phyloP scores from a whole-genome alignment of 2,329 filamentous ascomycete genomes.

The Exophiala sp. region DNA sequence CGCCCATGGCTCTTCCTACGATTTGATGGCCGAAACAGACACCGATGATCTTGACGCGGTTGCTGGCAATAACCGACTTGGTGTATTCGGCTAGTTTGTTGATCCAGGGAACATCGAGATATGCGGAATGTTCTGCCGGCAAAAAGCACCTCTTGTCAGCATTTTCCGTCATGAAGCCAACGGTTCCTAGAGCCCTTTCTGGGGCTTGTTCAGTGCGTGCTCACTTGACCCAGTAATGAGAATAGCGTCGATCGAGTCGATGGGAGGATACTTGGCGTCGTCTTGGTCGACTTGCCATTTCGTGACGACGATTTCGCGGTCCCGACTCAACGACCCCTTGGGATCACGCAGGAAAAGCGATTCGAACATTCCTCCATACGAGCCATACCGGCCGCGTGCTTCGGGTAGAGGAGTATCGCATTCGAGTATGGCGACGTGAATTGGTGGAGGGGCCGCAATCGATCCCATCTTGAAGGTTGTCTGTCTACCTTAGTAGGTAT shows the following conservation, averaged over 20 bases:
- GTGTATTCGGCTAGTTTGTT: constrained; percentile 65
- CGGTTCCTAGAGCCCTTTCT: no score
- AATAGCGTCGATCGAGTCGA: constrained; percentile 71
- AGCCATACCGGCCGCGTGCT: constrained; percentile 55
- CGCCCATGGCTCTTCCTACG: constrained; percentile 63
- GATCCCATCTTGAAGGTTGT: no score
- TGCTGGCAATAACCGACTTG: constrained; percentile 52
- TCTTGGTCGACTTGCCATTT: constrained; percentile 65
- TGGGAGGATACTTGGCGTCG: constrained; percentile 61
- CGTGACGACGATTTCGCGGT: constrained; percentile 51
- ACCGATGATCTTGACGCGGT: constrained; percentile 62
- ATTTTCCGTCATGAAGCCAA: background rate
- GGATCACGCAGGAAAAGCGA: constrained; percentile 53
- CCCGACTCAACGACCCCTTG: no score
- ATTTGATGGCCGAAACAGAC: constrained; percentile 88
- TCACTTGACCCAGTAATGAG: constrained; percentile 66
- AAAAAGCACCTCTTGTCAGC: background rate
- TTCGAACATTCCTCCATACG: constrained; percentile 65
- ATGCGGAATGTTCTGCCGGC: constrained; percentile 61
- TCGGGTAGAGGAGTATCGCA: no score
- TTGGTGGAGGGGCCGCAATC: no score
- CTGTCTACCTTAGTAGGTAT: no score
- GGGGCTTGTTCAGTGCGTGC: no score
- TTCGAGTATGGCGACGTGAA: no score
- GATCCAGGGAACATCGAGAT: constrained; percentile 70